Evolutionary conservation across 331 rosid species (phyloP), one percentile per base, ranked within the genome.

Genomic region (Cucumis variabilis): DNA sequence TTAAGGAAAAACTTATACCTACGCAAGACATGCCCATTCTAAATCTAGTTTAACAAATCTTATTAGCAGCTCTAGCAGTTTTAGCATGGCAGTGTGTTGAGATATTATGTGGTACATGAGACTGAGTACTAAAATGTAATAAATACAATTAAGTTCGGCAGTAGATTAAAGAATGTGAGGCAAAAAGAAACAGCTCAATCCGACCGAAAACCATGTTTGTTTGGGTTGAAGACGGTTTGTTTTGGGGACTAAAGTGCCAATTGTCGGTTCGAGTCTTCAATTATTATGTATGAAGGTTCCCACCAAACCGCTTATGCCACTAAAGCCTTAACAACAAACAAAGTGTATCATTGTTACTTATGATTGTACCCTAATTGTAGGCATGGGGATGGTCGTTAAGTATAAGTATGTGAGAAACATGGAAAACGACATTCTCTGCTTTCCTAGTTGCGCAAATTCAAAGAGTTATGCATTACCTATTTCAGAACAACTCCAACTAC

Each of bases 401-500:
- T 75, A 20, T 23, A 23, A 2, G 30, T 21, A 46, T 44, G 28
- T 9, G 12, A 46, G 27, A 75, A 44, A 44, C 33, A 13, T 76
- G 28, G 28, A 46, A 46, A 11, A 46, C 6, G 13, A 76, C 62
- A 46, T 46, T 23, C 62, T 76, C 82, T 48, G 46, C 82, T 46
- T 76, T 46, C 82, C 21, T 46, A 5, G 33, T n/a, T 12, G 6
- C 21, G 6, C 21, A 12, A 28, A 15, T 70, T 71, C 77, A 77
- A 23, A 77, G 82, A 77, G 37, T 77, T n/a, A 8, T 77, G 63
- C 25, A 77, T 44, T 71, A 44, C 81, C 80, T 74, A 10, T 23
- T 44, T 75, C 58, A 41, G 28, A 77, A 77, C 63, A 77, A n/a
- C 23, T 77, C 63, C 13, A 77, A 77, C 63, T 48, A 77, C 63